Evolutionary conservation across 257 asterid species (phyloP).

Genomic region (Striga asiatica): DNA sequence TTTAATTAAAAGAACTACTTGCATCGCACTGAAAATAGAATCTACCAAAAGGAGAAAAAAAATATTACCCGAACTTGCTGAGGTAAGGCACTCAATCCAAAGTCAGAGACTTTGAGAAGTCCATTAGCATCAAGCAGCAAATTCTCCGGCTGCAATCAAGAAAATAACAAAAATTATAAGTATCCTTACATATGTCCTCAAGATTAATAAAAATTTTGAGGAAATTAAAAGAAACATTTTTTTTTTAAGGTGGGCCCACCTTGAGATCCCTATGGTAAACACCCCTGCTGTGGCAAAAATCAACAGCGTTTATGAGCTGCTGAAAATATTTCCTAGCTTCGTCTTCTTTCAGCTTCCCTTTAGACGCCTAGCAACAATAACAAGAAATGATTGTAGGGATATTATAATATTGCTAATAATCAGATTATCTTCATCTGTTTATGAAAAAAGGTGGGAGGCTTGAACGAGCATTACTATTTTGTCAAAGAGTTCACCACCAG

Average conservation of each 20-base stretch:
- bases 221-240: background rate
- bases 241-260: no score
- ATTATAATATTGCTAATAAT: background rate
- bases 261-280: slow-evolving; percentile 78
- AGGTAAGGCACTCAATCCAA: slow-evolving; percentile 65
- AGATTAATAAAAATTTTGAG: background rate
- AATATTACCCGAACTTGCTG: slow-evolving; percentile 37
- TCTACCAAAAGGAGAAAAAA: background rate
- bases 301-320: slow-evolving; percentile 60
- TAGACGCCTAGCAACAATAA: slow-evolving; percentile 48
- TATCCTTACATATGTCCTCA: background rate
- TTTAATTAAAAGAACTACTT: no score
- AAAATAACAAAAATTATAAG: background rate
- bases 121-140: slow-evolving; percentile 58
- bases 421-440: slow-evolving; percentile 1
- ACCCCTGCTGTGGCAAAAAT: slow-evolving; percentile 75
- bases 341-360: slow-evolving; percentile 59
- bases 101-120: slow-evolving; percentile 59
- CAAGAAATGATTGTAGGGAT: background rate
- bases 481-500: slow-evolving; percentile 95
- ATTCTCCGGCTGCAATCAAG: slow-evolving; percentile 51
- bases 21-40: background rate
- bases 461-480: slow-evolving; percentile 52
- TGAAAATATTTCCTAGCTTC: slow-evolving; percentile 47
- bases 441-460: background rate